Base-by-base conservation (phyloP, 2,329 filamentous ascomycete genomes). In the Colletotrichum shisoi region DNA sequence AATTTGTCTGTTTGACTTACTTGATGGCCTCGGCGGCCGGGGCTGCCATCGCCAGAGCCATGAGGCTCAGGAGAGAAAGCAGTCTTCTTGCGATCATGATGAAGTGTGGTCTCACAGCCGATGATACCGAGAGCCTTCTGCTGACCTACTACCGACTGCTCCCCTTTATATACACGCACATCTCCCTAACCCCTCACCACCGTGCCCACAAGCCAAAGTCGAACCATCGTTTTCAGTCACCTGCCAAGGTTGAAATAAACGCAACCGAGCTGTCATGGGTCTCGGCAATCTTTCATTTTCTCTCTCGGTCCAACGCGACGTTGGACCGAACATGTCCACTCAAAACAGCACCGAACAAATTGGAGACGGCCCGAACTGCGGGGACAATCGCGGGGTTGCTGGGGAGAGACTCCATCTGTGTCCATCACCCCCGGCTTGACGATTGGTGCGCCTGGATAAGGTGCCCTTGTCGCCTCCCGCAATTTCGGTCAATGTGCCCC, bases 361-460 rank as follows among this genome's bases (percentile, higher is more conserved):
- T 48, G 42, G 8, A n/a, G 45, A 51, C 49, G 57, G 27, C 49
- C 51, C 56, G 34, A 51, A 21, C 40, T 68, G 56, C 54, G 56
- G 65, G 44, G 61, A 40, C 57, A 17, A 64, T 56, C 65, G 65
- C 61, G 61, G 65, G 61, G 61, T 65, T 59, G 39, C 61, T 27
- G 61, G 54, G 65, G 40, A 56, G 48, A 27, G 54, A 59, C 61
- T 56, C 64, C 64, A 58, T 63, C 27, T n/a, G 54, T 56, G 54
- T 56, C 64, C 64, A 58, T 63, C 27, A n/a, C 37, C 53, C 48
- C 44, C 40, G 37, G 27, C 31, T 27, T 54, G 53, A 24, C 60
- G 53, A 68, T 68, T 68, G 65, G 65, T 68, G 65, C 65, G 65
- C 65, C 63, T 67, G 61, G 42, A 45, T 44, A n/a, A 49, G 12